Evolutionary conservation across 2,329 filamentous ascomycete genomes (phyloP).

Genomic region (Rugonectria rugulosa): DNA sequence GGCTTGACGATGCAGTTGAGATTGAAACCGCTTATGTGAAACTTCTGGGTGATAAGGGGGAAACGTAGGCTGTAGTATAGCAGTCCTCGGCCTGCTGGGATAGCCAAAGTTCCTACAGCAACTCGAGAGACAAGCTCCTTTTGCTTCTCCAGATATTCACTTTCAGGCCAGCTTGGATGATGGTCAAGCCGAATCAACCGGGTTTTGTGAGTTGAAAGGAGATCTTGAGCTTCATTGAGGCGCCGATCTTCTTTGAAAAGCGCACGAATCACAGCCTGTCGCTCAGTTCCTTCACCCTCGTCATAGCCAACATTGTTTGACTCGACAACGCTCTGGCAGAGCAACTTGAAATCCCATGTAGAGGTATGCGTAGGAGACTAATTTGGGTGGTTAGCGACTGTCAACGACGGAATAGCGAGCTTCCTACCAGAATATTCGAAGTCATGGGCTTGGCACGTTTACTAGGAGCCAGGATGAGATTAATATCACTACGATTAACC

Average conservation of each 20-base stretch:
- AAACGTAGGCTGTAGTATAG: conserved; percentile 87
- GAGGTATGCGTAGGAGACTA: conserved; percentile 70
- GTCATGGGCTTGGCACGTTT: conserved; percentile 41
- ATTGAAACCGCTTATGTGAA: conserved; percentile 89
- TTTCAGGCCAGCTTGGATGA: conserved; percentile 81
- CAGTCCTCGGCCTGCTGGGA: conserved; percentile 86
- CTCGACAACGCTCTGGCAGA: conserved; percentile 73
- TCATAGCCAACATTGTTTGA: conserved; percentile 69
- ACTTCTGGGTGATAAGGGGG: conserved; percentile 91
- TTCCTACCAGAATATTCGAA: conserved; percentile 53
- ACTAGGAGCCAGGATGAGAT: conserved; percentile 63
- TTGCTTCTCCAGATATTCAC: conserved; percentile 88
- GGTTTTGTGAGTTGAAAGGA: conserved; percentile 86
- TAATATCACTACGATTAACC: conserved; percentile 83
- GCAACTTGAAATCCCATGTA: conserved; percentile 77
- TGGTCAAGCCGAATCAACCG: conserved; percentile 80
- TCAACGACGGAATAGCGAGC: neutral
- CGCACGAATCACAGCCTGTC: conserved; percentile 81
- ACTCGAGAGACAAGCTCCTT: conserved; percentile 88
- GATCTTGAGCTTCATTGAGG: conserved; percentile 81
- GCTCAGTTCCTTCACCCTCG: conserved; percentile 83
- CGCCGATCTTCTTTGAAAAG: conserved; percentile 93
- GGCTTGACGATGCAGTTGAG: conserved; percentile 92
- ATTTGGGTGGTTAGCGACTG: conserved; percentile 34
- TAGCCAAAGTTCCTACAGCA: conserved; percentile 85